These are phyloP conservation scores for Sporothrix brasiliensis DNA, from an alignment of 2,329 filamentous ascomycete species.

Conservation along the genomic window DNA sequence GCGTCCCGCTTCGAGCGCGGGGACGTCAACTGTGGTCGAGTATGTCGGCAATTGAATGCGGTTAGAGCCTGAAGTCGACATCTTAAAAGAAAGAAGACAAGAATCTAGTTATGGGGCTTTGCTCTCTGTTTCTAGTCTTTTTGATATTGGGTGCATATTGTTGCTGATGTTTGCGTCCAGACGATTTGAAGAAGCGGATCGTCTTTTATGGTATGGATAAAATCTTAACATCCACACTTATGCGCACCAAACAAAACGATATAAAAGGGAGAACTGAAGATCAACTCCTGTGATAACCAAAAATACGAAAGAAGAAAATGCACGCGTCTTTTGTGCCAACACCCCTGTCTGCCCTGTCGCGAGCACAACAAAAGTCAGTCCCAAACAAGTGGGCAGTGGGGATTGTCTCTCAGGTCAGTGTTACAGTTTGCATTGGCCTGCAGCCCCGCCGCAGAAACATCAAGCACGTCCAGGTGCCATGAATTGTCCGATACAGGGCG, in stretches of 20 bases:
- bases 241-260: not conserved
- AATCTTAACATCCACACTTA: slow-evolving; percentile 7
- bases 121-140: not conserved
- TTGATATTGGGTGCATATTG: not conserved
- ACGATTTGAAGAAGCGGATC: slow-evolving; percentile 11
- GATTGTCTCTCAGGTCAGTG: not conserved
- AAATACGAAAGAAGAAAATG: not conserved
- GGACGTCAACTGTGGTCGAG: not conserved
- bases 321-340: not conserved
- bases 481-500: slow-evolving; percentile 27
- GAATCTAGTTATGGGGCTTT: too few relatives aligned
- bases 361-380: slow-evolving; percentile 23
- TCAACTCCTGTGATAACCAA: not conserved
- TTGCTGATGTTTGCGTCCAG: slow-evolving; percentile 11
- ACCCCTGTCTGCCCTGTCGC: slow-evolving; percentile 3
- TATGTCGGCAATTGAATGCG: slow-evolving; percentile 25
- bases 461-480: slow-evolving; percentile 3
- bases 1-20: not conserved
- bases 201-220: slow-evolving; percentile 13
- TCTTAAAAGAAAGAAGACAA: not conserved
- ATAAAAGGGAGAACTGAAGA: not conserved
- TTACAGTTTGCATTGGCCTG: not conserved
- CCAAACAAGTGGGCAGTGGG: slow-evolving; percentile 20
- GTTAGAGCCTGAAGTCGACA: slow-evolving; percentile 15
- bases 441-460: slow-evolving; percentile 8